A percentile compares a stretch with the other conserved stretches of the same genome.
Evolutionary conservation across 2,329 filamentous ascomycete species (phyloP).

Genomic region (Pseudogymnoascus sp.): DNA sequence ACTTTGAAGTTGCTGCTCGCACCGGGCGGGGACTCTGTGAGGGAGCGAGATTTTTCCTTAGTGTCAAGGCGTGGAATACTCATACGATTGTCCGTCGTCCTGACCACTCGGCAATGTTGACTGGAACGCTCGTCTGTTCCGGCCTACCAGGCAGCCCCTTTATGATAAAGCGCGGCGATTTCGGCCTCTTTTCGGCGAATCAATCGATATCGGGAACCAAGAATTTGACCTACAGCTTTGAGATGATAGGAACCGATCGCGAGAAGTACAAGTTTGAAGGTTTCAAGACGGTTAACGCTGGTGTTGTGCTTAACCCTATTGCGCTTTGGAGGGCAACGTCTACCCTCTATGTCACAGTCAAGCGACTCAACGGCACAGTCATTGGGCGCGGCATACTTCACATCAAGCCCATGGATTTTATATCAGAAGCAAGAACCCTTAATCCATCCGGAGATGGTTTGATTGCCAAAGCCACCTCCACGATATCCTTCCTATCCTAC

Average conservation of each 20-base stretch:
- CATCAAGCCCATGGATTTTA: constrained; percentile 46
- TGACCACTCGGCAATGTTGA: constrained; percentile 46
- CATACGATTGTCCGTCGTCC: constrained; percentile 39
- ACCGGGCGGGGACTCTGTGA: constrained; percentile 47
- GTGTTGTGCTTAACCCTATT: constrained; percentile 46
- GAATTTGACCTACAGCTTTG: constrained; percentile 55
- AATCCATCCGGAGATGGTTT: constrained; percentile 42
- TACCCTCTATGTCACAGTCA: constrained; percentile 55
- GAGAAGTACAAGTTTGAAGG: constrained; percentile 50
- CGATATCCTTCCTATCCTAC: constrained; percentile 45
- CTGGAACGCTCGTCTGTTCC: constrained; percentile 51
- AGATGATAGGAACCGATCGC: constrained; percentile 48
- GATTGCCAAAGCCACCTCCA: constrained; percentile 37
- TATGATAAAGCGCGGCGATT: constrained; percentile 50
- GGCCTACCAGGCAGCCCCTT: constrained; percentile 50
- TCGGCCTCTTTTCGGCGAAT: constrained; percentile 50
- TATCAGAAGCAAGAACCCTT: constrained; percentile 47
- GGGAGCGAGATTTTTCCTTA: constrained; percentile 51
- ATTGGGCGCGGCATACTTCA: constrained; percentile 54
- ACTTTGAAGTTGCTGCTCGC: constrained; percentile 46
- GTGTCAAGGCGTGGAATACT: constrained; percentile 48
- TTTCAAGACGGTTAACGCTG: constrained; percentile 55
- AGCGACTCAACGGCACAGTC: constrained; percentile 34
- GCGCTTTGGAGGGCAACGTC: constrained; percentile 56
- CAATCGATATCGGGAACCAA: constrained; percentile 46